Percentiles rank a stretch among this genome's conserved stretches.
These are phyloP conservation scores for Myochromella boudieri DNA, from an alignment of 768 basidiomycete species.

Conservation along the genomic window DNA sequence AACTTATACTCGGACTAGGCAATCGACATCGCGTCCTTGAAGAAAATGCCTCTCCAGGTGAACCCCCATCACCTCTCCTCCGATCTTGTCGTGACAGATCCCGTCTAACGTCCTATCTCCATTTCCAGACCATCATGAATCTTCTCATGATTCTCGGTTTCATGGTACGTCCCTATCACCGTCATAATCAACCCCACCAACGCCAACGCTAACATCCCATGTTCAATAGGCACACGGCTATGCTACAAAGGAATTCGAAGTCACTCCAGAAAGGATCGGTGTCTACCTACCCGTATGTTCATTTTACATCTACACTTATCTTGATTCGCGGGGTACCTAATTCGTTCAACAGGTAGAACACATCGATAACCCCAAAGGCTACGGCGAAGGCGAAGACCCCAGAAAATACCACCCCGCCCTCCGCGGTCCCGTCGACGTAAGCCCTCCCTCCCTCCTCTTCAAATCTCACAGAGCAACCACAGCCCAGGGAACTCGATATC, in stretches of 20 bases:
- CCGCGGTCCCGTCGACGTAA: conserved; percentile 79
- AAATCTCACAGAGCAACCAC: not conserved
- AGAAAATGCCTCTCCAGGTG: conserved; percentile 70
- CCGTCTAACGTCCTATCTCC: conserved; percentile 5
- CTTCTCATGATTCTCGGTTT: conserved; percentile 91
- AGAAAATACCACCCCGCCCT: conserved; percentile 73
- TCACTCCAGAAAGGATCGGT: conserved; percentile 79
- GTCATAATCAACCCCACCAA: not conserved
- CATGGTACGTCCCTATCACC: conserved; percentile 45
- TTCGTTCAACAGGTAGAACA: conserved; percentile 60
- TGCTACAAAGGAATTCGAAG: conserved; percentile 83
- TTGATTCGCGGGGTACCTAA: not conserved
- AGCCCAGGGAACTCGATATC: conserved; percentile 82
- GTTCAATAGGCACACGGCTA: conserved; percentile 69
- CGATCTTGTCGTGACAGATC: not conserved
- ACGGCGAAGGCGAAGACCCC: conserved; percentile 82
- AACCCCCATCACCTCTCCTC: conserved; percentile 13
- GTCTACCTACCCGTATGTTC: conserved; percentile 75
- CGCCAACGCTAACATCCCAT: not conserved
- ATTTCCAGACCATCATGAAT: conserved; percentile 83
- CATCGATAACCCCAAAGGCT: conserved; percentile 92
- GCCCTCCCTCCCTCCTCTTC: conserved; percentile 13
- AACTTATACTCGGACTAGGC: conserved; percentile 44
- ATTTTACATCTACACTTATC: not conserved
- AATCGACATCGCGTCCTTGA: conserved; percentile 78